Conservation (phyloP, 2,329 filamentous ascomycete species). For the Fusarium clavum region DNA sequence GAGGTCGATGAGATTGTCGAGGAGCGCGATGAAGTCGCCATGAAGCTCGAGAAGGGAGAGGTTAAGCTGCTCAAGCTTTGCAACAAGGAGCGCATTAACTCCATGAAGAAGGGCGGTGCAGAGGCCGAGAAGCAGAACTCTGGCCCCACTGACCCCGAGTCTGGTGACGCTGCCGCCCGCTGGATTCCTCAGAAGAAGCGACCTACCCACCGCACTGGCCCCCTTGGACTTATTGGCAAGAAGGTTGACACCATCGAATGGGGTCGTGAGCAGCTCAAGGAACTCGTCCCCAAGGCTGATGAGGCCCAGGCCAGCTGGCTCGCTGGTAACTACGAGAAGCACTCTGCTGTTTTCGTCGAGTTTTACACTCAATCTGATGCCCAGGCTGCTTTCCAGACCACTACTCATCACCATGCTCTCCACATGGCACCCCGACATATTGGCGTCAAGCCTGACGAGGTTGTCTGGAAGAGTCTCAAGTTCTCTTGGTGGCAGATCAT, state of each 20-base stretch:
- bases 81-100: constrained; percentile 54
- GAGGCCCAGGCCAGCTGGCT: constrained; percentile 72
- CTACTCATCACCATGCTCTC: constrained; percentile 83
- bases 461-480: constrained; percentile 85
- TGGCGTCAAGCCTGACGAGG: constrained; percentile 80
- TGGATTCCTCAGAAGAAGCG: constrained; percentile 76
- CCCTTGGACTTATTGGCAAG: constrained; percentile 71
- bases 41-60: constrained; percentile 85
- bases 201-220: constrained; percentile 74
- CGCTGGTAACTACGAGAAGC: constrained; percentile 70
- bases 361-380: constrained; percentile 86
- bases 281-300: constrained; percentile 73
- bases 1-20: constrained; percentile 82
- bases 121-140: constrained; percentile 47
- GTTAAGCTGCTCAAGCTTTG: constrained; percentile 79
- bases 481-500: constrained; percentile 80
- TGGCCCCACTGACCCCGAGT: constrained; percentile 71
- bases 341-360: constrained; percentile 90
- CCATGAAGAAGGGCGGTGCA: constrained; percentile 50
- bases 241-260: constrained; percentile 89
- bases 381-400: constrained; percentile 84
- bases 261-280: constrained; percentile 69
- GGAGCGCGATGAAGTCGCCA: constrained; percentile 78
- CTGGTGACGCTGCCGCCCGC: constrained; percentile 71
- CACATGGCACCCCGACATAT: constrained; percentile 89